Percentiles rank a stretch among this genome's conserved stretches.
These are phyloP conservation scores for Phylloboletellus chloephorus DNA, from an alignment of 1,284 basidiomycete genomes.

Conservation along the genomic window DNA sequence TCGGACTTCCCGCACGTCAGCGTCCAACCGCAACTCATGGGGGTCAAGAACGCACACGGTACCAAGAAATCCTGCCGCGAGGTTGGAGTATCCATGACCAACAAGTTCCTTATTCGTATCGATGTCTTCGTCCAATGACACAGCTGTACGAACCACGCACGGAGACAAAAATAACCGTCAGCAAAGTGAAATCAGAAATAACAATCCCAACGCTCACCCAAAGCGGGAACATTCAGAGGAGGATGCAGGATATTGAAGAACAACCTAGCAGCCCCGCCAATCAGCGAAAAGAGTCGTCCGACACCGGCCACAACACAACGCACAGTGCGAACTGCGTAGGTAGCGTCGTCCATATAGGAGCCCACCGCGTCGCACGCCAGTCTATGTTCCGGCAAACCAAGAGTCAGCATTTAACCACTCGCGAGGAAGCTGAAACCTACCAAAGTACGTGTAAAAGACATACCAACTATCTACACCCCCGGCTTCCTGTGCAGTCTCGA, in stretches of 20 bases:
- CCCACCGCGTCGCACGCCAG: conserved; percentile 44
- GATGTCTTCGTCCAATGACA: conserved; percentile 89
- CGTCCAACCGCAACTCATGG: background rate
- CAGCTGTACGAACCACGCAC: conserved; percentile 43
- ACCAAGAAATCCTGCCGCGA: conserved; percentile 76
- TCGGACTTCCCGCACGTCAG: conserved; percentile 46
- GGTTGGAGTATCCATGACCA: conserved; percentile 89
- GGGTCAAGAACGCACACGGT: conserved; percentile 55
- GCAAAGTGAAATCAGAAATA: background rate
- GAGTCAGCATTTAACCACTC: background rate
- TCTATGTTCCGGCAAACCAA: conserved; percentile 11
- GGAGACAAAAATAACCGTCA: conserved; percentile 3
- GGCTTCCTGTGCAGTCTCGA: conserved; percentile 53
- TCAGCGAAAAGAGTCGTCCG: conserved; percentile 1
- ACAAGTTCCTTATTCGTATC: conserved; percentile 92
- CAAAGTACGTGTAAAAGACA: conserved; percentile 72
- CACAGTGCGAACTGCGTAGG: conserved; percentile 79
- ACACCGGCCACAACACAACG: conserved; percentile 22
- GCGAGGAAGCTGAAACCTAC: conserved; percentile 39
- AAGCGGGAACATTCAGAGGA: conserved; percentile 88
- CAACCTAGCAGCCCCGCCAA: conserved; percentile 38
- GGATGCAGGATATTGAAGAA: conserved; percentile 96
- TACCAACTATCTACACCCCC: conserved; percentile 70
- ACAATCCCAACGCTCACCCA: conserved; percentile 47
- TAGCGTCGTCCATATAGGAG: conserved; percentile 67